These are phyloP conservation scores for Fusarium luffae DNA, from an alignment of 2,329 filamentous ascomycete species.

Conservation along the genomic window DNA sequence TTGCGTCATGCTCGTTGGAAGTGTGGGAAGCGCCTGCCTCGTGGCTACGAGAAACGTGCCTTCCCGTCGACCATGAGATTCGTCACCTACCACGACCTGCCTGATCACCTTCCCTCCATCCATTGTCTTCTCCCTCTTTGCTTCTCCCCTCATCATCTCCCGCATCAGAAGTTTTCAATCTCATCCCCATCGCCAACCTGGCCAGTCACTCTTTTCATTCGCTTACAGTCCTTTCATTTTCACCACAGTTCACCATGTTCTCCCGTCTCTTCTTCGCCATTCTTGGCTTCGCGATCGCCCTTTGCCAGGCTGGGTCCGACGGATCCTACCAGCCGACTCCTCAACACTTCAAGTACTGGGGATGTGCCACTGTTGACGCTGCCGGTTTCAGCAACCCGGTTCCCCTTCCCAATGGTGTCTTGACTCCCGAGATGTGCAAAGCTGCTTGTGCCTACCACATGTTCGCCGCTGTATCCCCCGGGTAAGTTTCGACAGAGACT, in stretches of 20 bases:
- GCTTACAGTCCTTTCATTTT: neutral
- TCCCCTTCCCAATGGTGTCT: conserved; percentile 22
- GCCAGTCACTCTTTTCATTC: neutral
- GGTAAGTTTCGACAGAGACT: conserved; percentile 38
- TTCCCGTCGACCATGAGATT: neutral
- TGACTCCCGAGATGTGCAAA: conserved; percentile 38
- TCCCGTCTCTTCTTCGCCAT: conserved; percentile 36
- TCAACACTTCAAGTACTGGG: conserved; percentile 41
- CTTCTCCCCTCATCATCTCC: neutral
- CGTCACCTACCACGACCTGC: neutral
- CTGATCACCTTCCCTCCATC: neutral
- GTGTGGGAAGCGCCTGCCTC: neutral
- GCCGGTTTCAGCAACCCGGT: conserved; percentile 25
- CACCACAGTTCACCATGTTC: conserved; percentile 37
- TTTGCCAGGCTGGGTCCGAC: conserved; percentile 33
- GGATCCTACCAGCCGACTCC: neutral
- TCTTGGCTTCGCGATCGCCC: conserved; percentile 27
- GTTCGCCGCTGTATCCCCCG: conserved; percentile 45
- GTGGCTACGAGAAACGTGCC: neutral
- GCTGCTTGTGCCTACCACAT: conserved; percentile 33
- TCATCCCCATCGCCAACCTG: neutral
- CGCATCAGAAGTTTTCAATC: neutral
- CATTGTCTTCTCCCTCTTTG: neutral
- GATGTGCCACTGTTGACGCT: conserved; percentile 38
- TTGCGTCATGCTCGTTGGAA: neutral